These are phyloP conservation scores for Chaetomium globosum DNA, from an alignment of 2,329 filamentous ascomycete species.

Conservation along the genomic window DNA sequence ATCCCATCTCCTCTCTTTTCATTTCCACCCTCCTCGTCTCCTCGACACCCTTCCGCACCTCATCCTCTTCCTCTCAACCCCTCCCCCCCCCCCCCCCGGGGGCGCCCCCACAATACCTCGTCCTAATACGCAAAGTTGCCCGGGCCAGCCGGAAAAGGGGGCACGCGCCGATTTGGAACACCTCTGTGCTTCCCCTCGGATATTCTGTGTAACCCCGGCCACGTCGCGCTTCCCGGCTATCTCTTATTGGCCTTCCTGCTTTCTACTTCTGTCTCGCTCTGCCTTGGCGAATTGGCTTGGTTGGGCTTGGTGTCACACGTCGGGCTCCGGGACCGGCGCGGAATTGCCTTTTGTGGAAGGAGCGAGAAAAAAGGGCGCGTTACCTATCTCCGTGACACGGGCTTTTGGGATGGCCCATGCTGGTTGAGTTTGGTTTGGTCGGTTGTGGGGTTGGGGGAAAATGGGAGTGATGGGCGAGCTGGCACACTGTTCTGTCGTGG, in stretches of 20 bases:
- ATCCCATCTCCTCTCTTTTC: background rate
- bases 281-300: background rate
- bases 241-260: background rate
- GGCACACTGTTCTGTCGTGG: too few species aligned
- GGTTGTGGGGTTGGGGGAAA: too few species aligned
- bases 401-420: too few species aligned
- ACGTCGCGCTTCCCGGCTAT: background rate
- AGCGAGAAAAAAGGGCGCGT: background rate
- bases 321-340: background rate
- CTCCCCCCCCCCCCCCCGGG: too few species aligned
- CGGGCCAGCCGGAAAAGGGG: background rate
- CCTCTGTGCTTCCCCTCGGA: background rate
- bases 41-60: background rate
- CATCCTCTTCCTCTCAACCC: background rate
- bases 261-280: background rate
- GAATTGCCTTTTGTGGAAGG: conserved; percentile 2
- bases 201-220: background rate
- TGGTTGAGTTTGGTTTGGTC: too few species aligned
- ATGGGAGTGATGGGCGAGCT: too few species aligned
- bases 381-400: background rate
- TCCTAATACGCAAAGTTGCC: background rate
- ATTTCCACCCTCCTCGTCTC: background rate
- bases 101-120: too few species aligned
- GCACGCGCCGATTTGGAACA: background rate
- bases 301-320: background rate